phyloP scores from a whole-genome alignment of 306 rosid species.

The Mimosa bimucronata region DNA sequence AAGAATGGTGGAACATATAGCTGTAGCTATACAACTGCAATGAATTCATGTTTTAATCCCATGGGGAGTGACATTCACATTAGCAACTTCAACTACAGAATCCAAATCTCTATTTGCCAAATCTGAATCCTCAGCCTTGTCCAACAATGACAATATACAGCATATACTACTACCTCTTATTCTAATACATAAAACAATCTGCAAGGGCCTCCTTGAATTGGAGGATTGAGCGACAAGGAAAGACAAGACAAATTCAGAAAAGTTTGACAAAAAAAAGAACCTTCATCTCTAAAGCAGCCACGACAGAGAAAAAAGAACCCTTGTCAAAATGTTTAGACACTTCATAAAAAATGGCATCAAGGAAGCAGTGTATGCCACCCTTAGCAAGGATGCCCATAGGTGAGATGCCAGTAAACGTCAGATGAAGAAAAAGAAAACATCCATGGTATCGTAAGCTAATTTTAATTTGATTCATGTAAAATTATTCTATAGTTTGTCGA shows the following conservation, averaged over 20 bases:
- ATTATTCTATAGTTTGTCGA: background rate
- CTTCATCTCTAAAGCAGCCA: background rate
- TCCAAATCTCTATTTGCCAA: background rate
- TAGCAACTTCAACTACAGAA: background rate
- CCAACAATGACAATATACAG: background rate
- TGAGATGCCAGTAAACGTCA: background rate
- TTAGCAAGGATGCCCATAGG: background rate
- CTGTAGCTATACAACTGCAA: conserved; percentile 16
- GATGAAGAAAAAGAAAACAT: background rate
- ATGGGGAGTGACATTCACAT: background rate
- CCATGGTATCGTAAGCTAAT: background rate
- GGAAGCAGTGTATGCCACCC: background rate
- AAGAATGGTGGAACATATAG: conserved; percentile 10
- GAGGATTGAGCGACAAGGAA: background rate
- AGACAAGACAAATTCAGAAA: background rate
- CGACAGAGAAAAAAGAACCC: background rate
- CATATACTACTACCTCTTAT: background rate
- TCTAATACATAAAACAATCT: background rate
- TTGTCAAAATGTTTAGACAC: background rate
- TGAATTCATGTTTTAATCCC: background rate
- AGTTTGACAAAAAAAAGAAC: background rate
- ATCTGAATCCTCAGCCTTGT: background rate
- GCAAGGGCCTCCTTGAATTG: background rate
- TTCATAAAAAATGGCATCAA: background rate
- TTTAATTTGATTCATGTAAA: background rate